These are phyloP conservation scores for Aspergillus bombycis DNA, from an alignment of 2,329 filamentous ascomycete species.

Conservation along the genomic window DNA sequence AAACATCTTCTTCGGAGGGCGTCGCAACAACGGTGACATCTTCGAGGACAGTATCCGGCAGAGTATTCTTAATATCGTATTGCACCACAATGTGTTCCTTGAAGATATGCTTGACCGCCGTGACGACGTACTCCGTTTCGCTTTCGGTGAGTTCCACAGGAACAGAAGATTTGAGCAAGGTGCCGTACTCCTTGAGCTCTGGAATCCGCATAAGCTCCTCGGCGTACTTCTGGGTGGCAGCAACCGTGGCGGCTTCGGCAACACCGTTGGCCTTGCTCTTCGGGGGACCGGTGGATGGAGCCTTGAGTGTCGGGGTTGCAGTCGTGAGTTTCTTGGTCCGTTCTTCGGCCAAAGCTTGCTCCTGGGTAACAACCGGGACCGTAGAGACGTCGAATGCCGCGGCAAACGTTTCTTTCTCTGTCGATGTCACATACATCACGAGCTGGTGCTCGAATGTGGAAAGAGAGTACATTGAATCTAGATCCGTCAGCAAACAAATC, in stretches of 20 bases:
- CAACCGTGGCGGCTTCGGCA: conserved; percentile 76
- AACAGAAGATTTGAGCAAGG: conserved; percentile 86
- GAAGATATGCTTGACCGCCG: conserved; percentile 94
- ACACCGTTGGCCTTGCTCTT: conserved; percentile 70
- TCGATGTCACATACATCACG: conserved; percentile 94
- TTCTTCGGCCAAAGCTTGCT: conserved; percentile 95
- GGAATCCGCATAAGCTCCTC: conserved; percentile 86
- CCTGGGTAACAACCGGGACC: conserved; percentile 90
- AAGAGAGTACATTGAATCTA: conserved; percentile 93
- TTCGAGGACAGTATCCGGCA: conserved; percentile 86
- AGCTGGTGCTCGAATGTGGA: conserved; percentile 96
- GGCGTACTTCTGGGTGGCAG: conserved; percentile 83
- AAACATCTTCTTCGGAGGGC: conserved; percentile 73
- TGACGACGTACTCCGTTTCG: conserved; percentile 96
- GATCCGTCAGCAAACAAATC: conserved; percentile 23
- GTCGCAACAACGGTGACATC: conserved; percentile 83
- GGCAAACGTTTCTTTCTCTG: conserved; percentile 82
- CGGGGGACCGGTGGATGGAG: conserved; percentile 76
- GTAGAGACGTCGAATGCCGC: conserved; percentile 86
- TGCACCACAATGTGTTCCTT: conserved; percentile 95
- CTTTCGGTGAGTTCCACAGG: conserved; percentile 91
- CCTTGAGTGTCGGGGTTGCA: conserved; percentile 89
- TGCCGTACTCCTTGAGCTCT: conserved; percentile 87
- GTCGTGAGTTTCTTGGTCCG: conserved; percentile 96
- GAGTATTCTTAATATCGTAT: conserved; percentile 96